Base-by-base conservation (phyloP, 176 grass and related monocot genomes). In the Aegilops sharonensis region DNA sequence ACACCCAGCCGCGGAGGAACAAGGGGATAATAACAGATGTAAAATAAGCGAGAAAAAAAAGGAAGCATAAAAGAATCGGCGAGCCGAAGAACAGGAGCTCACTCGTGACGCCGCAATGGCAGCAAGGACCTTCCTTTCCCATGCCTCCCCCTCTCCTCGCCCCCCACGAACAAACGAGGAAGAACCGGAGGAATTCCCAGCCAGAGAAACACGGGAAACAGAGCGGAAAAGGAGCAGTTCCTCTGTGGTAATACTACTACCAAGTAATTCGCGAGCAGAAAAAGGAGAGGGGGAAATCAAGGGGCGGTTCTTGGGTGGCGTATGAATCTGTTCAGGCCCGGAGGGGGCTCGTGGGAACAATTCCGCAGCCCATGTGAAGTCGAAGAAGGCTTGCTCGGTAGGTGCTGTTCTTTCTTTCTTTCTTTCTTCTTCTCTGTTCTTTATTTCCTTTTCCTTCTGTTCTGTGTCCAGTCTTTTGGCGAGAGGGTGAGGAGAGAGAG, bases 61-160 rank as follows among this genome's bases (percentile, higher is more conserved):
- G 30, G 45, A 86, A 71, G 72, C 47, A 50, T 75, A 43, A 83
- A 85, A 80, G 77, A 43, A 70, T 86, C 61, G 89, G 37, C 84
- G 85, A 78, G 86, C 79, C 79, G 37, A 68, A 76, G 89, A 91
- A 92, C 45, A 91, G 87, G 91, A 88, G 96, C 96, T 98, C 93
- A 98, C 96, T 98, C 94, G 96, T 95, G 88, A 98, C 92, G 91
- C 96, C 96, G 87, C 96, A 98, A 94, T 98, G 96, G 84, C 85
- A 60, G 90, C 97, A 98, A 85, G 97, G 97, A 73, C 97, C 97
- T 80, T 92, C 88, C 94, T 98, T 98, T 78, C 64, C 93, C 97
- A 98, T 98, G 62, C 85, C 84, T 86, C 23, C 68, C 82, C 52
- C 76, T 57, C 86, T 75, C 70, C 84, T 83, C 89, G 86, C 66